A percentile compares a stretch with the other conserved stretches of the same genome.
Conservation (phyloP, 768 basidiomycete genomes). For the Tylopilus felleus region DNA sequence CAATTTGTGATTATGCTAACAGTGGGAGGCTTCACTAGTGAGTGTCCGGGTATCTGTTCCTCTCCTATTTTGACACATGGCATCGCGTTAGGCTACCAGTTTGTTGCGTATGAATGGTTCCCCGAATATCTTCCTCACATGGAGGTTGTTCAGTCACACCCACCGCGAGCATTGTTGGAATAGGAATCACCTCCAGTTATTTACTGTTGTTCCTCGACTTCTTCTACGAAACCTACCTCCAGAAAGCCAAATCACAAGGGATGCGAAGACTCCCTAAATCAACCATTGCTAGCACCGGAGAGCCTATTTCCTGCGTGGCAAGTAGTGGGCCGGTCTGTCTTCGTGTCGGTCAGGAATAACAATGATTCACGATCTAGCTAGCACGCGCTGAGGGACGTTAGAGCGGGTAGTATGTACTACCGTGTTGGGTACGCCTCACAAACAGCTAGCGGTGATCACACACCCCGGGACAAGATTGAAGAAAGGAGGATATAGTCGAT, state of each 20-base stretch:
- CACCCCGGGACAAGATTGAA: background rate
- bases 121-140: slow-evolving; percentile 14
- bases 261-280: background rate
- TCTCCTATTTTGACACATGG: background rate
- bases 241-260: background rate
- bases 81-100: slow-evolving; percentile 13
- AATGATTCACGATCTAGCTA: background rate
- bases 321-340: slow-evolving; percentile 1
- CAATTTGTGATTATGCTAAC: slow-evolving; percentile 21
- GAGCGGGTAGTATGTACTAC: background rate
- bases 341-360: background rate
- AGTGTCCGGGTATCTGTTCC: background rate
- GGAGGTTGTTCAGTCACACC: slow-evolving; percentile 16
- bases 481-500: background rate
- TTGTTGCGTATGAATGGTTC: slow-evolving; percentile 17
- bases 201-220: slow-evolving; percentile 22
- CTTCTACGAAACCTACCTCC: slow-evolving; percentile 15
- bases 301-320: slow-evolving; percentile 10
- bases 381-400: background rate
- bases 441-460: background rate
- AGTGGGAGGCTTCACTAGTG: slow-evolving; percentile 9
- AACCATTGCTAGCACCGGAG: background rate
- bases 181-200: slow-evolving; percentile 17
- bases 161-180: slow-evolving; percentile 9
- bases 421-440: background rate